Percentiles rank a stretch among this genome's conserved stretches.
These are phyloP conservation scores for Hippophae tibetana DNA, from an alignment of 306 rosid species.

Conservation along the genomic window DNA sequence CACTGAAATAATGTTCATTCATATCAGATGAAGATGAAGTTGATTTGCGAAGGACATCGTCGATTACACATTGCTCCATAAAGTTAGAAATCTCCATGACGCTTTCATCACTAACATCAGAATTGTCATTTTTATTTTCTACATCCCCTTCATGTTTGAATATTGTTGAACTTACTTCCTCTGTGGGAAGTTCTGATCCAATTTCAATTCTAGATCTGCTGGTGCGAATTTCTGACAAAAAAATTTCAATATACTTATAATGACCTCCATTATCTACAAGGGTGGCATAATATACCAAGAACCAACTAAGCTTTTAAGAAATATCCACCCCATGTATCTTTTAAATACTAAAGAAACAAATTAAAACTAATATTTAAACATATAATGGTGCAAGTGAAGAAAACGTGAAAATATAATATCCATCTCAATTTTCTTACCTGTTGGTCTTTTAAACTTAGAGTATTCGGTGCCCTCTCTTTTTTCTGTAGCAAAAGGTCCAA, in stretches of 20 bases:
- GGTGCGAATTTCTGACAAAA: slow-evolving; percentile 23
- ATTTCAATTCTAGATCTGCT: slow-evolving; percentile 9
- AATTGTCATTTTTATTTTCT: slow-evolving; percentile 5
- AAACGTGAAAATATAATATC: background rate
- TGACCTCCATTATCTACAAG: slow-evolving; percentile 57
- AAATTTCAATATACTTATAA: slow-evolving; percentile 43
- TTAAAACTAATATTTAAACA: background rate
- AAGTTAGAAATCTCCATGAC: slow-evolving; percentile 12
- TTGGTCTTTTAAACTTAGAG: slow-evolving; percentile 28
- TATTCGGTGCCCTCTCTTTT: slow-evolving; percentile 30
- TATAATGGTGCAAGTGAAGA: background rate
- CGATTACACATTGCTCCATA: slow-evolving; percentile 17
- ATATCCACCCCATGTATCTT: background rate
- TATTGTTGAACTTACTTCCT: slow-evolving; percentile 10
- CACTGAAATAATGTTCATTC: slow-evolving; percentile 12
- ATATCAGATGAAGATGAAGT: slow-evolving; percentile 19
- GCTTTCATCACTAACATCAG: slow-evolving; percentile 9
- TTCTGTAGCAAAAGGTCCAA: slow-evolving; percentile 24
- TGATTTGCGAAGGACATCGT: slow-evolving; percentile 24
- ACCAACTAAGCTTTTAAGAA: background rate
- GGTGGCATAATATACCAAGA: background rate
- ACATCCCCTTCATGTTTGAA: slow-evolving; percentile 12
- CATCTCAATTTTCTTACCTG: slow-evolving; percentile 24
- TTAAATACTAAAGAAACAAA: background rate
- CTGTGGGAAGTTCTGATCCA: slow-evolving; percentile 7